Evolutionary conservation across 208 protist species (phyloP).

Genomic region (Herpetomonas muscarum): DNA sequence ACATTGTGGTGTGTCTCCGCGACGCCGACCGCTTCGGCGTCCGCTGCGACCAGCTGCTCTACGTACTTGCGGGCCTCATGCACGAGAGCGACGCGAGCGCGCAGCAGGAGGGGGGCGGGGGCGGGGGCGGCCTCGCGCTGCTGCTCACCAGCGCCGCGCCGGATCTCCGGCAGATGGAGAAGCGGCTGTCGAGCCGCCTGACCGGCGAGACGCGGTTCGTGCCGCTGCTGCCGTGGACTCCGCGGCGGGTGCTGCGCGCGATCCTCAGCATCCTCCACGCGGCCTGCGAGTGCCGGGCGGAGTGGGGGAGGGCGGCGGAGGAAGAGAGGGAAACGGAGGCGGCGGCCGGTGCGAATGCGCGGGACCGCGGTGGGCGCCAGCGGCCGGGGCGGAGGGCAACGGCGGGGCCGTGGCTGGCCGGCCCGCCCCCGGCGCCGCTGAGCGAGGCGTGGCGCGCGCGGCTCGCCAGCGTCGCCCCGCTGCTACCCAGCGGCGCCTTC

Average conservation of each 20-base stretch:
- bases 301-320: not conserved
- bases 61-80: conserved; percentile 83
- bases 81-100: conserved; percentile 59
- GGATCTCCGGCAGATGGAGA: conserved; percentile 75
- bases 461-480: too few species aligned
- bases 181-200: conserved; percentile 76
- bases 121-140: conserved; percentile 55
- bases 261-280: conserved; percentile 37
- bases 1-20: conserved; percentile 69
- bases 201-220: conserved; percentile 78
- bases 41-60: conserved; percentile 80
- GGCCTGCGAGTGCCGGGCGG: conserved; percentile 7
- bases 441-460: too few species aligned
- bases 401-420: too few species aligned
- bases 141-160: conserved; percentile 64
- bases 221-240: conserved; percentile 68
- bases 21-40: conserved; percentile 74
- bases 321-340: not conserved
- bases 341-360: too few species aligned
- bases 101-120: conserved; percentile 30
- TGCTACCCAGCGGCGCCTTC: too few species aligned
- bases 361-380: too few species aligned
- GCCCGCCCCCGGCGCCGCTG: too few species aligned
- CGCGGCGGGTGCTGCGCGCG: conserved; percentile 38
- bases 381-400: too few species aligned